Conservation (phyloP, 1,284 basidiomycete genomes). For the Irpex lacteus region DNA sequence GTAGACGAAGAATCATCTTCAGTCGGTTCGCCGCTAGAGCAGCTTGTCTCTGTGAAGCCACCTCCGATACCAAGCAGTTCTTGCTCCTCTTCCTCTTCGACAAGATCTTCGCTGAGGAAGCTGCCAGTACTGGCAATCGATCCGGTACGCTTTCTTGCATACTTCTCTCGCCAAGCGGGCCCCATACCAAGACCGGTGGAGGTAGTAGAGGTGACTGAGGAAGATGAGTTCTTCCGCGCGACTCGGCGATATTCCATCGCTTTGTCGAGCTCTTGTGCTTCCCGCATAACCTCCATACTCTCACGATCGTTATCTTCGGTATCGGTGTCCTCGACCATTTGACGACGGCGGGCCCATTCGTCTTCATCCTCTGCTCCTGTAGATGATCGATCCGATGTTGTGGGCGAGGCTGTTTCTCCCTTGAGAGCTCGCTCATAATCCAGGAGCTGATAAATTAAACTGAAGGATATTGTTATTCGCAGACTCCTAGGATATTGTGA, state of each 20-base stretch:
- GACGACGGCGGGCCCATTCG: conserved; percentile 69
- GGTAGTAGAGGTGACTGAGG: conserved; percentile 59
- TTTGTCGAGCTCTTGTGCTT: conserved; percentile 74
- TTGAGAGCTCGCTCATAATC: conserved; percentile 88
- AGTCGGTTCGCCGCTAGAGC: conserved; percentile 36
- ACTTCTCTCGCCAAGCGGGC: conserved; percentile 59
- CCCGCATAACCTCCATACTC: conserved; percentile 59
- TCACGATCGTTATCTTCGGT: conserved; percentile 52
- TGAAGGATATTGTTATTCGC: conserved; percentile 28
- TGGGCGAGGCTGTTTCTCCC: conserved; percentile 45
- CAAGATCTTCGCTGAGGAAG: conserved; percentile 72
- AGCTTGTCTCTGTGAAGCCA: conserved; percentile 50
- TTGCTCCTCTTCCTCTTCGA: conserved; percentile 77
- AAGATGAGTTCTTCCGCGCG: conserved; percentile 67
- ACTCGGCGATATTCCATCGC: conserved; percentile 80
- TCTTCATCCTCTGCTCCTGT: conserved; percentile 73
- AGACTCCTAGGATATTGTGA: conserved; percentile 7
- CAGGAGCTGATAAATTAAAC: conserved; percentile 93
- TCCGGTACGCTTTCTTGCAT: conserved; percentile 63
- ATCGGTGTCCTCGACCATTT: conserved; percentile 57
- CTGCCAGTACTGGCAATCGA: conserved; percentile 71
- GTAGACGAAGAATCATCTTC: conserved; percentile 35
- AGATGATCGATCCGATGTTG: conserved; percentile 51
- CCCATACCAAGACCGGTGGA: conserved; percentile 57
- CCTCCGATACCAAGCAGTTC: conserved; percentile 67